Conservation (phyloP, 495 filamentous ascomycete genomes). For the Cudoniella acicularis region DNA sequence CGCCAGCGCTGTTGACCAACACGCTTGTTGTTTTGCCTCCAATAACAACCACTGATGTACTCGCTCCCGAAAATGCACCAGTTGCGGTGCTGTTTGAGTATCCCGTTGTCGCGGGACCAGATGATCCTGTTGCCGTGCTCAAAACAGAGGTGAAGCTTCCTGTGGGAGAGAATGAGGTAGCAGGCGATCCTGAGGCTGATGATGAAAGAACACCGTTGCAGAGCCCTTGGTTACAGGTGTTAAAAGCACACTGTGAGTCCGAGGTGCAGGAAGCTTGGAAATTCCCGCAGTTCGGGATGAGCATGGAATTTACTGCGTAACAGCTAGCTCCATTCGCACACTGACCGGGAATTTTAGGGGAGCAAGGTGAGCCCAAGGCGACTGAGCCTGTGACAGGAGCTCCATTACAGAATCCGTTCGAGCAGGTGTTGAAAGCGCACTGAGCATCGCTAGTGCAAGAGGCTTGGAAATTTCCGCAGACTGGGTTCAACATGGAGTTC, state of each 20-base stretch:
- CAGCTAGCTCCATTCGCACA: conserved; percentile 8
- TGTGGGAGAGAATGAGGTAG: background rate
- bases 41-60: background rate
- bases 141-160: background rate
- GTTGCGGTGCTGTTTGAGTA: background rate
- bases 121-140: background rate
- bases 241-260: conserved; percentile 7
- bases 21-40: background rate
- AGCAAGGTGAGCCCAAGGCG: conserved; percentile 1
- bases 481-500: background rate
- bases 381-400: background rate
- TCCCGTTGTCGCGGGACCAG: background rate
- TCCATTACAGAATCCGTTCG: conserved; percentile 9
- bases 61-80: background rate
- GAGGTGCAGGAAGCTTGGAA: conserved; percentile 9
- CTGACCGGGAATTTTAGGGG: background rate
- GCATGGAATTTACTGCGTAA: conserved; percentile 1
- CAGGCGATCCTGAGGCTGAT: background rate
- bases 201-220: background rate
- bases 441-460: conserved; percentile 1
- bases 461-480: conserved; percentile 12
- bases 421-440: conserved; percentile 11
- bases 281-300: conserved; percentile 2
- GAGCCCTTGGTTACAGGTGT: background rate
- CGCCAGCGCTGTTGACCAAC: background rate